phyloP scores from a whole-genome alignment of 2,329 filamentous ascomycete genomes.

The Penicillium palitans region DNA sequence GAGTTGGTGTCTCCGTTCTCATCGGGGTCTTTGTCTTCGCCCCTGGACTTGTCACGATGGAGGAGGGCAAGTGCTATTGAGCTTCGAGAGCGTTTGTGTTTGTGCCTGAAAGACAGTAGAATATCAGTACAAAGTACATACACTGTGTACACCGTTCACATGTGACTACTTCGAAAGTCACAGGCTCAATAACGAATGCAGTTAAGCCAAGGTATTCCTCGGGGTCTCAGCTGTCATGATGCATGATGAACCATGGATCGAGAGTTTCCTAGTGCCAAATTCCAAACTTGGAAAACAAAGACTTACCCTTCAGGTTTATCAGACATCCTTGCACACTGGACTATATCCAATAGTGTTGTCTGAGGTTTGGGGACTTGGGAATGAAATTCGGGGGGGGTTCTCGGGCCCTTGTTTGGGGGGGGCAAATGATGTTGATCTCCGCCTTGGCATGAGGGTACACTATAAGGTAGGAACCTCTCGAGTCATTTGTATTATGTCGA shows the following conservation, averaged over 20 bases:
- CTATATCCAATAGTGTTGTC: neutral
- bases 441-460: conserved; percentile 10
- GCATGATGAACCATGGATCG: conserved; percentile 18
- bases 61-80: conserved; percentile 56
- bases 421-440: conserved; percentile 13
- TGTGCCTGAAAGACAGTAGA: conserved; percentile 43
- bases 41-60: conserved; percentile 53
- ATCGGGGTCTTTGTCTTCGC: conserved; percentile 38
- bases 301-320: conserved; percentile 29
- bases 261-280: neutral
- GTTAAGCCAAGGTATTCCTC: neutral
- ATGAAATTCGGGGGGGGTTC: neutral
- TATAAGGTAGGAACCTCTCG: neutral
- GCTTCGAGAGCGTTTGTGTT: conserved; percentile 58
- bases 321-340: conserved; percentile 16
- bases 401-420: conserved; percentile 10
- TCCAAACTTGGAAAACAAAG: neutral
- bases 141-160: conserved; percentile 13
- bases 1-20: conserved; percentile 27
- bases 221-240: conserved; percentile 1
- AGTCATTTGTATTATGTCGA: neutral
- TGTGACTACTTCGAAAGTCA: conserved; percentile 11
- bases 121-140: conserved; percentile 27
- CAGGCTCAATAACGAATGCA: no score
- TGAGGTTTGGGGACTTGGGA: neutral